phyloP scores from a whole-genome alignment of 768 basidiomycete genomes.

The Leccinum uliginosum region DNA sequence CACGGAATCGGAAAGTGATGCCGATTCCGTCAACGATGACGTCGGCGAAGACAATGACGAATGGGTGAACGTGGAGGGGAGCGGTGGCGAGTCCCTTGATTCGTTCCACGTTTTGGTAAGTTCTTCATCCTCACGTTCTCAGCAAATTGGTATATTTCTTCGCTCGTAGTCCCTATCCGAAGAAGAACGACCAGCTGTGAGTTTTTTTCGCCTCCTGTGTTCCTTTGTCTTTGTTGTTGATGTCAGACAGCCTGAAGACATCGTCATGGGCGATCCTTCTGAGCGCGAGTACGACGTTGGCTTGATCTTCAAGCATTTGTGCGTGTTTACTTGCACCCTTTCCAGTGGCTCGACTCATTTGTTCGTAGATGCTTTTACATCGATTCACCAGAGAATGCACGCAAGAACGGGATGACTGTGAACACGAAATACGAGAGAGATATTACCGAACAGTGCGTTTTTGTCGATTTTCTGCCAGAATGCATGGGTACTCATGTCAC shows the following conservation, averaged over 20 bases:
- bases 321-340: constrained; percentile 22
- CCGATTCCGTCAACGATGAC: constrained; percentile 67
- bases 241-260: constrained; percentile 26
- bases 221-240: not conserved
- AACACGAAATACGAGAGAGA: constrained; percentile 49
- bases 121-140: too few species aligned
- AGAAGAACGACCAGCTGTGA: constrained; percentile 1
- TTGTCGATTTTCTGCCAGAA: not conserved
- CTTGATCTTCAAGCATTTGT: constrained; percentile 82
- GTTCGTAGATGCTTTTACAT: constrained; percentile 78
- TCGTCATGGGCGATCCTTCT: constrained; percentile 70
- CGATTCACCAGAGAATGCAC: constrained; percentile 75
- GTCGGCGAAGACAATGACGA: constrained; percentile 37
- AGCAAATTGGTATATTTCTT: not conserved
- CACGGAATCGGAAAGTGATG: constrained; percentile 58
- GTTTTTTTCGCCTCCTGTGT: not conserved
- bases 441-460: constrained; percentile 50
- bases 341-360: not conserved
- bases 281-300: constrained; percentile 78
- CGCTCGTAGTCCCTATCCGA: constrained; percentile 10
- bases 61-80: constrained; percentile 31
- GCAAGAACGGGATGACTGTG: constrained; percentile 55
- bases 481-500: not conserved
- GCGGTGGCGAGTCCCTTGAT: constrained; percentile 21
- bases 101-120: constrained; percentile 14